Conservation (phyloP, 176 grass and related monocot species). For the Musa beccarii region DNA sequence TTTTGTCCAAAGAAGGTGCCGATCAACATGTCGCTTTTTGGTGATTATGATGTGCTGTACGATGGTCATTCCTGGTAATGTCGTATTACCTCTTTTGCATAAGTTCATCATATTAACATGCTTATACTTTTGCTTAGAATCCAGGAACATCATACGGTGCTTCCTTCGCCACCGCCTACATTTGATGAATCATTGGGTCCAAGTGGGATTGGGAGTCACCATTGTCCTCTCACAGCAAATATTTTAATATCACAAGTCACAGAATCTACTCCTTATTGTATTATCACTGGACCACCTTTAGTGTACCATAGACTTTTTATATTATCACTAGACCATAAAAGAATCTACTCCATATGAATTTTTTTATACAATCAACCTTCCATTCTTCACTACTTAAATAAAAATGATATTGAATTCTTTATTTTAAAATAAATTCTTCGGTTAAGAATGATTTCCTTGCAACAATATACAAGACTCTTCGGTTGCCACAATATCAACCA, state of each 20-base stretch:
- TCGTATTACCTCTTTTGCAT: conserved; percentile 22
- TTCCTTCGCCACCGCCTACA: conserved; percentile 44
- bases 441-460: too few species aligned
- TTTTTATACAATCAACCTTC: too few species aligned
- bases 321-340: too few species aligned
- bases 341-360: too few species aligned
- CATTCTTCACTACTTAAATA: too few species aligned
- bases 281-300: too few species aligned
- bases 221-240: conserved; percentile 50
- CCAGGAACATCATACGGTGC: conserved; percentile 32
- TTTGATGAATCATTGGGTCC: conserved; percentile 36
- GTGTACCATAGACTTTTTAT: too few species aligned
- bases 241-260: conserved; percentile 30
- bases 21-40: conserved; percentile 56
- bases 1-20: conserved; percentile 61
- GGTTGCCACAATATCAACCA: too few species aligned
- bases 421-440: too few species aligned
- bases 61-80: conserved; percentile 59
- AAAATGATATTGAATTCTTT: too few species aligned
- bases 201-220: conserved; percentile 23
- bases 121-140: not conserved
- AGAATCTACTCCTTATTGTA: not conserved
- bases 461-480: too few species aligned
- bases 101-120: not conserved
- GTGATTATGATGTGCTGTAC: conserved; percentile 50